Base-by-base conservation (phyloP, 768 basidiomycete genomes). In the Trametes coccinea region DNA sequence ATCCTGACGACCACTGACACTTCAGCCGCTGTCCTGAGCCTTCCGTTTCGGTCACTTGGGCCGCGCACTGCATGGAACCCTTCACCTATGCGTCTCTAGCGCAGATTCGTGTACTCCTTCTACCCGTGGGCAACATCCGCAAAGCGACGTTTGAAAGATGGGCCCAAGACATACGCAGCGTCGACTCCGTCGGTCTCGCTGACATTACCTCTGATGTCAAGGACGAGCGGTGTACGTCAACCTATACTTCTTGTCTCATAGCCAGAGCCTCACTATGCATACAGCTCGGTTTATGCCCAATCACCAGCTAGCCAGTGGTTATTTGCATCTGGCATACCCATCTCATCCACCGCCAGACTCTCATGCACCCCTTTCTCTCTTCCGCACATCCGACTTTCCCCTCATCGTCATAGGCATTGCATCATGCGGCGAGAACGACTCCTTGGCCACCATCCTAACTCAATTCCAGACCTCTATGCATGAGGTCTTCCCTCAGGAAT, bases 381-480 rank as follows among this genome's bases (percentile, higher is more conserved):
- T 98, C 65, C 84, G 86, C 44, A 84, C 85, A 51, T 95, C 90
- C 2, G 86, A 89, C 63, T 93, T 94, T 62, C 88, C 94, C 2
- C 77, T 98, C 16, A 93, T 90, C 22, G 87, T 96, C 55, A 87
- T 99, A 68, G 97, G 95, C 9, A 81, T 99, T 34, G 86, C 93
- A 29, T 82, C 87, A 33, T 89, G 84, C 67, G 82, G 85, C 10
- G 79, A 82, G 62, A 76, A 78, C 31, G 81, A 85, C 58, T 75
- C 84, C 4, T 70, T 85, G 29, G 72, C 81, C 4, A 75, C 82
- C 14, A 79, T 86, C 67, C 78, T 82, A 62, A 76, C 82, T 31
- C 84, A 92, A 64, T 93, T 94, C 70, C 83, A 88, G 66, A 80
- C 81, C 4, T 72, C 82, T 0, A 66, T 95, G 16, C 76, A 78